Conservation (phyloP, 2,329 filamentous ascomycete genomes). For the Sporothrix luriei region DNA sequence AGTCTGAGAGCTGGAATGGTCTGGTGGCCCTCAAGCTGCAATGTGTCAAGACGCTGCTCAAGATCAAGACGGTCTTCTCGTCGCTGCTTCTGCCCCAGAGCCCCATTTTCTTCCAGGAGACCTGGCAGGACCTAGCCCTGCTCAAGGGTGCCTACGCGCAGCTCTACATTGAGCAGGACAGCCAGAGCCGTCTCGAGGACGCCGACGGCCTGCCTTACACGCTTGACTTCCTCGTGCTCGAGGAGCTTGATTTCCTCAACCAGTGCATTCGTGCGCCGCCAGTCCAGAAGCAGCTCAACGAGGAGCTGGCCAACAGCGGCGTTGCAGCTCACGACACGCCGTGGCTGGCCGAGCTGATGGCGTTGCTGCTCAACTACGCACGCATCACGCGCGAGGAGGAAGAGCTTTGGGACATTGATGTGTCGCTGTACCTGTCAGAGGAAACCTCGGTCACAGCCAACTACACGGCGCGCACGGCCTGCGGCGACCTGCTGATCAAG, state of each 20-base stretch:
- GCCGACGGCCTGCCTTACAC: conserved; percentile 91
- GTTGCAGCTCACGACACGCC: conserved; percentile 60
- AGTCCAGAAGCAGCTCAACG: conserved; percentile 85
- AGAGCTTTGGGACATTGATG: conserved; percentile 93
- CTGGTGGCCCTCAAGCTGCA: conserved; percentile 87
- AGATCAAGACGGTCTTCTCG: conserved; percentile 82
- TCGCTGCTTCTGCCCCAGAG: conserved; percentile 80
- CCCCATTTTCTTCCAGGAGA: conserved; percentile 77
- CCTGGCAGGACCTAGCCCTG: conserved; percentile 83
- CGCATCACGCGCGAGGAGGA: conserved; percentile 93
- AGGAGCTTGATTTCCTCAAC: conserved; percentile 94
- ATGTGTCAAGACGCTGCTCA: conserved; percentile 90
- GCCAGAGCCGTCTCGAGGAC: conserved; percentile 86
- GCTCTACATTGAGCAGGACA: conserved; percentile 82
- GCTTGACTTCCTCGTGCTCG: conserved; percentile 87
- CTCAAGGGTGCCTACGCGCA: conserved; percentile 74
- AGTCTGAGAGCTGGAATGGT: conserved; percentile 74
- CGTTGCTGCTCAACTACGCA: conserved; percentile 79
- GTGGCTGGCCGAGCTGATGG: conserved; percentile 88
- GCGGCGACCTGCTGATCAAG: conserved; percentile 89
- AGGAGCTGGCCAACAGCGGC: conserved; percentile 66
- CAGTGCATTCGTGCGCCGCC: conserved; percentile 84
- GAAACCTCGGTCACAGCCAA: conserved; percentile 94
- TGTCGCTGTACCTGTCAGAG: conserved; percentile 92
- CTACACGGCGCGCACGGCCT: conserved; percentile 91